phyloP scores from a whole-genome alignment of 2,329 filamentous ascomycete genomes.

The Cercospora zeae-maydis region DNA sequence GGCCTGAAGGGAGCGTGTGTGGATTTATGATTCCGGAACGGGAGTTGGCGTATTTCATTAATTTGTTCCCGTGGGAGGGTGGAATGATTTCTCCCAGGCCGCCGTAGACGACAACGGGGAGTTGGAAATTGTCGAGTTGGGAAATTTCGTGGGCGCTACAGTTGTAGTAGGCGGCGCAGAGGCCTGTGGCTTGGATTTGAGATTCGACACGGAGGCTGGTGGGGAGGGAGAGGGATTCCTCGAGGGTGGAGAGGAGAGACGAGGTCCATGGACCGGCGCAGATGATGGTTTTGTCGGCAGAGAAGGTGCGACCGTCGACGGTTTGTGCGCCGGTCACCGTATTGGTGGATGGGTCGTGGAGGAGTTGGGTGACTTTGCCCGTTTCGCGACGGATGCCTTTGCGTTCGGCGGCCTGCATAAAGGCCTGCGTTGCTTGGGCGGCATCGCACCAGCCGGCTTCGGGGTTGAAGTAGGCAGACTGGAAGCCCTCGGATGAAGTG shows the following conservation, averaged over 20 bases:
- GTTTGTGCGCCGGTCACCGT: constrained; percentile 48
- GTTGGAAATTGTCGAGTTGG: constrained; percentile 40
- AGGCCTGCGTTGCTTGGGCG: constrained; percentile 43
- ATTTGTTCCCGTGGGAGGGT: constrained; percentile 45
- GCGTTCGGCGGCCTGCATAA: constrained; percentile 46
- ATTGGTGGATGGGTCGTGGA: constrained; percentile 35
- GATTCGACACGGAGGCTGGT: constrained; percentile 49
- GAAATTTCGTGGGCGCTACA: constrained; percentile 51
- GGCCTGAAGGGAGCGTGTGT: constrained; percentile 46
- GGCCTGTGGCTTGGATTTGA: constrained; percentile 58
- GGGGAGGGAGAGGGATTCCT: constrained; percentile 43
- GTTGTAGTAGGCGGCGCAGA: constrained; percentile 57
- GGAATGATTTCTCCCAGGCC: constrained; percentile 49
- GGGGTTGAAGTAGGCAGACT: constrained; percentile 49
- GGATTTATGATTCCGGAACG: constrained; percentile 56
- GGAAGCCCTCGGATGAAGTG: constrained; percentile 39
- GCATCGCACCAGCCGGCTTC: constrained; percentile 56
- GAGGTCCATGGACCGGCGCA: constrained; percentile 58
- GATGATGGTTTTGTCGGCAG: constrained; percentile 54
- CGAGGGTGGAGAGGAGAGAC: constrained; percentile 50
- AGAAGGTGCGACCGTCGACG: constrained; percentile 46
- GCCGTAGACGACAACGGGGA: constrained; percentile 55
- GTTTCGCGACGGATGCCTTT: constrained; percentile 47
- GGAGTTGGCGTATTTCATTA: constrained; percentile 61
- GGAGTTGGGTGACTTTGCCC: constrained; percentile 46